Evolutionary conservation across 164 flowering plant species (phyloP).

Genomic region (Aristolochia contorta): DNA sequence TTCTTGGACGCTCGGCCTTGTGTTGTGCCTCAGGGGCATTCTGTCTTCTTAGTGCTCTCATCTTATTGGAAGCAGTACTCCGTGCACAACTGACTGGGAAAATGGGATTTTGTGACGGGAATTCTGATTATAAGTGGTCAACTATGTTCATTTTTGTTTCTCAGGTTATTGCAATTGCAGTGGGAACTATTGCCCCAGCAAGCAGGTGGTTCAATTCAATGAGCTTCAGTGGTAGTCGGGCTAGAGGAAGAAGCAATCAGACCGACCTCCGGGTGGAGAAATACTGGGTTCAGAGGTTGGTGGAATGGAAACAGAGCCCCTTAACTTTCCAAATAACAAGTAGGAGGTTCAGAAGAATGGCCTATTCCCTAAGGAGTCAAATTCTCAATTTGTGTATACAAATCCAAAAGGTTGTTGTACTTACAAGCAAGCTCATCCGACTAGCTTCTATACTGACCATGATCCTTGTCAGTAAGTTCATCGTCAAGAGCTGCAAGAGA

Average conservation of each 20-base stretch:
- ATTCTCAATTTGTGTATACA: slow-evolving; percentile 19
- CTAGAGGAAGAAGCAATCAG: background rate
- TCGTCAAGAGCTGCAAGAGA: no score
- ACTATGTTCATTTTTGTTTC: background rate
- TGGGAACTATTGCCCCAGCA: slow-evolving; percentile 4
- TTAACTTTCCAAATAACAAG: background rate
- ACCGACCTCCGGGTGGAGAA: slow-evolving; percentile 23
- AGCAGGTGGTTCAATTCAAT: slow-evolving; percentile 1
- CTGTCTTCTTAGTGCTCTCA: slow-evolving; percentile 32
- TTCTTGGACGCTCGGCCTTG: slow-evolving; percentile 43
- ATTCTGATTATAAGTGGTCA: slow-evolving; percentile 59
- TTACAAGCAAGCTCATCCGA: slow-evolving; percentile 30
- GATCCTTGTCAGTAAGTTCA: slow-evolving; percentile 11
- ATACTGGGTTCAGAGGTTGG: slow-evolving; percentile 38
- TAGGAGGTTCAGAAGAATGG: background rate
- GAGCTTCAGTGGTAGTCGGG: background rate
- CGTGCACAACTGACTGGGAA: slow-evolving; percentile 23
- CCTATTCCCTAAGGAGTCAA: background rate
- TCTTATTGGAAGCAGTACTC: slow-evolving; percentile 34
- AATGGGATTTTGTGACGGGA: slow-evolving; percentile 34
- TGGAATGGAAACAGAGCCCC: slow-evolving; percentile 24
- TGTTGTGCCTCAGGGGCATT: slow-evolving; percentile 45
- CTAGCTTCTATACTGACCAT: slow-evolving; percentile 23
- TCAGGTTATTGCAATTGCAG: background rate
- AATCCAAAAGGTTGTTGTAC: slow-evolving; percentile 30